Base-by-base conservation (phyloP, 2,329 filamentous ascomycete genomes). In the Lithohypha guttulata region DNA sequence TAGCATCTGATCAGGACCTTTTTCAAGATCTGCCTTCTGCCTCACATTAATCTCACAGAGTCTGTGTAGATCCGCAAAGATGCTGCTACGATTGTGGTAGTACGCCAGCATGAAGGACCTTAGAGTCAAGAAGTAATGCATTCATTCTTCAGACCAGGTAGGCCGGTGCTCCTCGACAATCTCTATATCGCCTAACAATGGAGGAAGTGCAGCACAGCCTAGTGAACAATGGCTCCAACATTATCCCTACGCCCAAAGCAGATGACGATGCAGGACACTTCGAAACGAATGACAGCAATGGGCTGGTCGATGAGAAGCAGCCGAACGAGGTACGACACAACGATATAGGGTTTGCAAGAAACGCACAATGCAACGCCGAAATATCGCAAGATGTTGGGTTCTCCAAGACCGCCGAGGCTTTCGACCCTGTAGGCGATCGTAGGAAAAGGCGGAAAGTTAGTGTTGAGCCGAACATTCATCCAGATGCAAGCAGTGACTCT, bases 401-500 rank as follows among this genome's bases (percentile, higher is more conserved):
- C 11, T 10, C 21, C 13, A 15, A 22, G 8, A 6, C 27, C 3
- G 18, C 15, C 21, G 13, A 27, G 5, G 33, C 21, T 15, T 35
- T 35, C 15, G 20, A 26, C n/a, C 10, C 21, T n/a, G 6, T 25
- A 7, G 18, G 17, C 19, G 41, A 41, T 22, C 37, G 41, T 28
- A 48, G 37, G 13, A 49, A 53, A 41, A 33, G 45, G 34, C 32
- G 42, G 19, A 48, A 35, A 34, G 25, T 49, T 2, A 43, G 42
- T 27, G 20, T 21, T 11, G 38, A 44, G 20, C 18, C 34, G 6
- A 27, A 40, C n/a, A 20, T 14, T 29, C 9, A 21, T n/a, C n/a
- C n/a, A n/a, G n/a, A n/a, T n/a, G n/a, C n/a, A n/a, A n/a, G n/a
- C n/a, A n/a, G n/a, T n/a, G n/a, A n/a, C n/a, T n/a, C n/a, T n/a